These are phyloP conservation scores for Nigrograna mackinnonii DNA, from an alignment of 2,329 filamentous ascomycete genomes.

Conservation along the genomic window DNA sequence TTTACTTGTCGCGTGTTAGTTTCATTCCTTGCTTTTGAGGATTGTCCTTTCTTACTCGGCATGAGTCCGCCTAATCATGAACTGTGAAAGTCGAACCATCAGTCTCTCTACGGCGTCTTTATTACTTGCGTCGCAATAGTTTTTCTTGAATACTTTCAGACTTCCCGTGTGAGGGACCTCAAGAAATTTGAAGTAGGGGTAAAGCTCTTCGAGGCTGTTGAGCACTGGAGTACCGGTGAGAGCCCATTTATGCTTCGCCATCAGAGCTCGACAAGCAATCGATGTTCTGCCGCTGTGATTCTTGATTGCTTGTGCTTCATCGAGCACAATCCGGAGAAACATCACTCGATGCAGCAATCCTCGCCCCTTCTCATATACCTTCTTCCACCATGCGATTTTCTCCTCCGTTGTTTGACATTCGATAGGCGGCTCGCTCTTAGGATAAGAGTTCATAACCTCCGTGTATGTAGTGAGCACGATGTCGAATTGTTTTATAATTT, in stretches of 20 bases:
- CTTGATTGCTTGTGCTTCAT: constrained; percentile 62
- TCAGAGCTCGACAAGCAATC: constrained; percentile 49
- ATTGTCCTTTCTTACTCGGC: constrained; percentile 48
- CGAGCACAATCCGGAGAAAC: constrained; percentile 57
- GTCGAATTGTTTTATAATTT: constrained; percentile 25
- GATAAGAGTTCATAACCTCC: constrained; percentile 47
- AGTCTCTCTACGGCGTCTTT: constrained; percentile 39
- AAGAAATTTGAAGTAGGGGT: constrained; percentile 50
- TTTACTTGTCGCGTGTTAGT: constrained; percentile 1
- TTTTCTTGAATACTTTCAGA: constrained; percentile 47
- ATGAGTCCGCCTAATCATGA: constrained; percentile 62
- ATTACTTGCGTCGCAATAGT: constrained; percentile 42
- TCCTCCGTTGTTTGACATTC: constrained; percentile 39
- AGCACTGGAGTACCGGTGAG: constrained; percentile 49
- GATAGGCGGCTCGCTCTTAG: constrained; percentile 42
- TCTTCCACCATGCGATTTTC: constrained; percentile 45
- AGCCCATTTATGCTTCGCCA: constrained; percentile 45
- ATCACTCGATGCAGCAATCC: constrained; percentile 35
- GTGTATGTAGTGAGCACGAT: constrained; percentile 48
- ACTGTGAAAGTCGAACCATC: constrained; percentile 41
- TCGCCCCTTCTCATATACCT: constrained; percentile 30
- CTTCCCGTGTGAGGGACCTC: constrained; percentile 44
- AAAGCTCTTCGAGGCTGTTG: constrained; percentile 34
- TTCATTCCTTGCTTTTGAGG: too few species aligned
- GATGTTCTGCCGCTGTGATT: constrained; percentile 48